Conservation (phyloP, 2,329 filamentous ascomycete species). For the Ophiostoma ulmi region DNA sequence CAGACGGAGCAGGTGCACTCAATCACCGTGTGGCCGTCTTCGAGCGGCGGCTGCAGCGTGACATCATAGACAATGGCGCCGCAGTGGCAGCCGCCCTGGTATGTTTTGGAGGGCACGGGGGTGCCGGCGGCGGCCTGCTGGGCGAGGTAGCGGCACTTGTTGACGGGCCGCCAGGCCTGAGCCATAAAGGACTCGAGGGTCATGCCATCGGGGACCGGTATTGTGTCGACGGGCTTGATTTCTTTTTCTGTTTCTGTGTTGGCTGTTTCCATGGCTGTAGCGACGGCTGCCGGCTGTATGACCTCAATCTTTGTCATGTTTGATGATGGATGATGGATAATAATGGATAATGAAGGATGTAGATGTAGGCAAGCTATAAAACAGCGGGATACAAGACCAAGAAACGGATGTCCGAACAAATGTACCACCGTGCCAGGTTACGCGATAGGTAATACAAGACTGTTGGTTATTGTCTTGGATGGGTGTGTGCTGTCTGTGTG, state of each 20-base stretch:
- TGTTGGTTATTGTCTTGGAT: background rate
- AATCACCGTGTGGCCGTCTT: conserved; percentile 40
- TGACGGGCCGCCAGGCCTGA: conserved; percentile 6
- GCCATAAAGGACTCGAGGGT: background rate
- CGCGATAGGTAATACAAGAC: background rate
- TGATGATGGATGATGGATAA: background rate
- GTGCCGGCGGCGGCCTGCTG: conserved; percentile 10
- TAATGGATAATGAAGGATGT: too few relatives aligned
- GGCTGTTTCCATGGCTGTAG: background rate
- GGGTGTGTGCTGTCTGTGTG: background rate
- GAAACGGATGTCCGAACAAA: background rate
- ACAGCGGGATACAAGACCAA: background rate
- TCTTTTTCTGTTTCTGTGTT: background rate
- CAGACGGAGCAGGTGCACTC: conserved; percentile 53
- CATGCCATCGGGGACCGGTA: background rate
- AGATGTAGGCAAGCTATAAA: background rate
- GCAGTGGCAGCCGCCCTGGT: conserved; percentile 50
- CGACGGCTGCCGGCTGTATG: background rate
- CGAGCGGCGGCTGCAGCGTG: conserved; percentile 45
- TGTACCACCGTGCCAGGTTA: background rate
- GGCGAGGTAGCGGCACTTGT: conserved; percentile 14
- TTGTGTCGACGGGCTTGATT: background rate
- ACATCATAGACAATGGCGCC: conserved; percentile 46
- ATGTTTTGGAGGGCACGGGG: conserved; percentile 32
- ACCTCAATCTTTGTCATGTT: background rate